These are phyloP conservation scores for Coemansia nantahalensis DNA, from an alignment of 192 early-diverging fungal species.

Conservation along the genomic window DNA sequence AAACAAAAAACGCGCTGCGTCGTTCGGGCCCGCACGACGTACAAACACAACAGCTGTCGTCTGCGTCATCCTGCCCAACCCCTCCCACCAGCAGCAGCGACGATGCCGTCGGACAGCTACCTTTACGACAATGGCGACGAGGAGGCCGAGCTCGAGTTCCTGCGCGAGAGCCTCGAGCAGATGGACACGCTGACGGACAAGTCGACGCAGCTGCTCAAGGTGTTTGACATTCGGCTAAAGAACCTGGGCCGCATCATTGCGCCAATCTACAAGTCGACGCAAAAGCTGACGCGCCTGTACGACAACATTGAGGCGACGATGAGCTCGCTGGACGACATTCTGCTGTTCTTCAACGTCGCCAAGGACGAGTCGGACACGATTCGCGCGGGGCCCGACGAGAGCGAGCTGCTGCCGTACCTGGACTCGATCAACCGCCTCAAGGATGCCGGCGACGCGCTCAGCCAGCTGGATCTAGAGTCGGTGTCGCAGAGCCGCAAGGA, in stretches of 20 bases:
- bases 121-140: constrained; percentile 49
- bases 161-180: constrained; percentile 56
- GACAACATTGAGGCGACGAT: constrained; percentile 50
- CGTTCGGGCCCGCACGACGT: no score
- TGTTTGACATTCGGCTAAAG: constrained; percentile 53
- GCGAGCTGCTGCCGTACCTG: constrained; percentile 53
- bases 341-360: constrained; percentile 53
- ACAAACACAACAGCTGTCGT: no score
- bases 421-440: constrained; percentile 55
- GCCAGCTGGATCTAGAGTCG: constrained; percentile 44
- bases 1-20: no score
- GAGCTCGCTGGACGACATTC: constrained; percentile 47
- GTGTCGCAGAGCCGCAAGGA: constrained; percentile 43
- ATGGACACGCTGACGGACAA: constrained; percentile 54
- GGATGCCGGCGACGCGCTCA: constrained; percentile 50
- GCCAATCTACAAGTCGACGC: constrained; percentile 54
- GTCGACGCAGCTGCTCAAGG: constrained; percentile 46
- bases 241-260: constrained; percentile 49
- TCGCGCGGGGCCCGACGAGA: constrained; percentile 46
- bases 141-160: constrained; percentile 51
- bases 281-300: constrained; percentile 47
- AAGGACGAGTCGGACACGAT: constrained; percentile 50
- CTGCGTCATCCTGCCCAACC: no score
- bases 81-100: no score
- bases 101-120: constrained; percentile 38